A percentile compares a stretch with the other conserved stretches of the same genome.
phyloP scores from a whole-genome alignment of 2,329 filamentous ascomycete species.

The Diplodia intermedia region DNA sequence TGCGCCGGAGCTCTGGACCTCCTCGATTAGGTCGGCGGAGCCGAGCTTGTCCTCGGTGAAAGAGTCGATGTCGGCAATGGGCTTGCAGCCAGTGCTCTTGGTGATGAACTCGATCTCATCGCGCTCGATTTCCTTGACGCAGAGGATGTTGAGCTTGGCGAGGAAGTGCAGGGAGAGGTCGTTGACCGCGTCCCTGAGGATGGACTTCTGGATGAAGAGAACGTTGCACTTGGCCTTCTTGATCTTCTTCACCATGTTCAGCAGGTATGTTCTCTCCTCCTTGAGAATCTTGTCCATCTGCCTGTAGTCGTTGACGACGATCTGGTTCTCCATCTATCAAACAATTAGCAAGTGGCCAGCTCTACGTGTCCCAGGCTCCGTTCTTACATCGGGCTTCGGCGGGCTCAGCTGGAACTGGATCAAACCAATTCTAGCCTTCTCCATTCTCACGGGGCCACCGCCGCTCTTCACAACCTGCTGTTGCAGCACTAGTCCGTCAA shows the following conservation, averaged over 20 bases:
- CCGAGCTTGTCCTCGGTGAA: conserved; percentile 99
- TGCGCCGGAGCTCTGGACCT: conserved; percentile 83
- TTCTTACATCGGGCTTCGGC: conserved; percentile 78
- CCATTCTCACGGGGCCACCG: conserved; percentile 87
- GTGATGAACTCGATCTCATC: conserved; percentile 99
- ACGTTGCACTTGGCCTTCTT: conserved; percentile 99
- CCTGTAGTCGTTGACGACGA: conserved; percentile 98
- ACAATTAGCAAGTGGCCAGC: conserved; percentile 18
- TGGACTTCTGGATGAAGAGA: conserved; percentile 97
- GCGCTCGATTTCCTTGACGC: conserved; percentile 96
- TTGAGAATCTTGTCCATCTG: conserved; percentile 99
- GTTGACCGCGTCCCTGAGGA: conserved; percentile 96
- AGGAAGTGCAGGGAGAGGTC: conserved; percentile 97
- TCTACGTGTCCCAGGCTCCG: conserved; percentile 48
- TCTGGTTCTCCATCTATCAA: conserved; percentile 91
- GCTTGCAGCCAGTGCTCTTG: conserved; percentile 99
- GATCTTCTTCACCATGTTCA: conserved; percentile 99
- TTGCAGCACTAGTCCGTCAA: conserved; percentile 90
- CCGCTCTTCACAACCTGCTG: conserved; percentile 94
- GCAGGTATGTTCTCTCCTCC: conserved; percentile 95
- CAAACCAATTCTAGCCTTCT: conserved; percentile 95
- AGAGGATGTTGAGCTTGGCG: conserved; percentile 93
- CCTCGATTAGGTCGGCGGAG: conserved; percentile 90
- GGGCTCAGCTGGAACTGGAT: conserved; percentile 99
- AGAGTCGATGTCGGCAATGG: conserved; percentile 96